Percentiles rank a stretch among this genome's conserved stretches.
phyloP scores from a whole-genome alignment of 2,329 filamentous ascomycete genomes.

The Tolypocladium nubicola region DNA sequence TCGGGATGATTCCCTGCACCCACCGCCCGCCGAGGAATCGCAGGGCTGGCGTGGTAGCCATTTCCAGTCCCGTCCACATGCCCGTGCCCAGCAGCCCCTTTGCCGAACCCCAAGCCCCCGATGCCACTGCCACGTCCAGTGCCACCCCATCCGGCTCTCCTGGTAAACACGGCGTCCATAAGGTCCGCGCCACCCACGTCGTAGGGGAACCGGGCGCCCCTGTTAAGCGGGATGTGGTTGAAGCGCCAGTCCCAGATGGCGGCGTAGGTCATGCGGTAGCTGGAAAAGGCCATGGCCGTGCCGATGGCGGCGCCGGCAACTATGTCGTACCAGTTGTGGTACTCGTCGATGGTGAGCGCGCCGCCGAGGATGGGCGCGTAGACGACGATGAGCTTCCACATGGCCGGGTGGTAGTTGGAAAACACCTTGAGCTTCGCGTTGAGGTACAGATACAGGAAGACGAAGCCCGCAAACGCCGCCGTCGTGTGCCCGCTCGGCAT shows the following conservation, averaged over 20 bases:
- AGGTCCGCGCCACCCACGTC: not conserved
- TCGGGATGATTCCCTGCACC: not conserved
- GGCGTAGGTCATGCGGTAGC: conserved; percentile 59
- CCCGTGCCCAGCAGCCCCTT: not conserved
- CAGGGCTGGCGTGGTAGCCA: not conserved
- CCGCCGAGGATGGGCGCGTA: conserved; percentile 59
- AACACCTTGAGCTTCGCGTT: conserved; percentile 73
- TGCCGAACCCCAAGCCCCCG: not conserved
- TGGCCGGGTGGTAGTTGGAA: conserved; percentile 58
- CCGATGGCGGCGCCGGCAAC: conserved; percentile 56
- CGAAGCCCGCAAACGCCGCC: conserved; percentile 61
- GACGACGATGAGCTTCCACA: conserved; percentile 61
- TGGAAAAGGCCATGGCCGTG: conserved; percentile 51
- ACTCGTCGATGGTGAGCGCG: conserved; percentile 61
- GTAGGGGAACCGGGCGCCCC: conserved; percentile 21
- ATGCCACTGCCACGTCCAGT: not conserved
- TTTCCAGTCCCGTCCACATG: not conserved
- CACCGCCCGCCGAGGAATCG: not conserved
- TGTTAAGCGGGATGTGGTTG: conserved; percentile 54
- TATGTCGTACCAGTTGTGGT: conserved; percentile 69
- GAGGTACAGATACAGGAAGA: conserved; percentile 62
- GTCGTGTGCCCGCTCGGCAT: conserved; percentile 68
- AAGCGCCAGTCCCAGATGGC: conserved; percentile 57
- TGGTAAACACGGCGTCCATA: conserved; percentile 3
- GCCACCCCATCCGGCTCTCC: conserved; percentile 2